Percentiles rank a stretch among this genome's conserved stretches.
These are phyloP conservation scores for Aspergillus diversus DNA, from an alignment of 495 filamentous ascomycete genomes.

Conservation along the genomic window DNA sequence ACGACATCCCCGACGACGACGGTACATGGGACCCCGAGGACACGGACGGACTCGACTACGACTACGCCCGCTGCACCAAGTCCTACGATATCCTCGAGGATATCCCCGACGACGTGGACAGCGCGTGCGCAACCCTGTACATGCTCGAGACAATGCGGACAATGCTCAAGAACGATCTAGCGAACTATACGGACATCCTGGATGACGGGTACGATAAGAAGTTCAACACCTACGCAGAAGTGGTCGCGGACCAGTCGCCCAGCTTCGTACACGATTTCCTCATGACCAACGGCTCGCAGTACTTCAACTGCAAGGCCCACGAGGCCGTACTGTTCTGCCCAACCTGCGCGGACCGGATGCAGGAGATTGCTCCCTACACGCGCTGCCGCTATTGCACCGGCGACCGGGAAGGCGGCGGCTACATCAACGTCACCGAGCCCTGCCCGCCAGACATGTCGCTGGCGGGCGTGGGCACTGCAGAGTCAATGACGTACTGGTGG, in stretches of 20 bases:
- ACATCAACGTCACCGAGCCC: background rate
- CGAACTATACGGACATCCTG: constrained; percentile 6
- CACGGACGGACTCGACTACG: too few relatives aligned
- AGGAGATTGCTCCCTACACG: background rate
- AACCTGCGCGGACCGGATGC: background rate
- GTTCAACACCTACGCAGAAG: background rate
- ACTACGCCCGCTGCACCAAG: background rate
- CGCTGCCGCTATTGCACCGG: background rate
- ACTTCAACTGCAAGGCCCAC: background rate
- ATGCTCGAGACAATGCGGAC: background rate
- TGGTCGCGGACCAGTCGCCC: background rate
- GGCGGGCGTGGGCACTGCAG: background rate
- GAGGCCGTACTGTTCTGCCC: background rate
- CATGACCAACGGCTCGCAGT: constrained; percentile 5
- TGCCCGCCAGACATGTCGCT: background rate
- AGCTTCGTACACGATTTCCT: background rate
- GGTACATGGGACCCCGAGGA: too few relatives aligned
- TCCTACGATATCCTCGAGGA: constrained; percentile 3
- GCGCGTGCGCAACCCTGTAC: background rate
- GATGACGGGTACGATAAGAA: background rate
- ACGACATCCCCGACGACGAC: too few relatives aligned
- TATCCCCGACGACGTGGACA: background rate
- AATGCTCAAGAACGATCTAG: background rate
- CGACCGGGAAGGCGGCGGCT: background rate
- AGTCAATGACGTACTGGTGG: background rate